Evolutionary conservation across 2,329 filamentous ascomycete genomes (phyloP).

Genomic region (Ascochyta lentis): DNA sequence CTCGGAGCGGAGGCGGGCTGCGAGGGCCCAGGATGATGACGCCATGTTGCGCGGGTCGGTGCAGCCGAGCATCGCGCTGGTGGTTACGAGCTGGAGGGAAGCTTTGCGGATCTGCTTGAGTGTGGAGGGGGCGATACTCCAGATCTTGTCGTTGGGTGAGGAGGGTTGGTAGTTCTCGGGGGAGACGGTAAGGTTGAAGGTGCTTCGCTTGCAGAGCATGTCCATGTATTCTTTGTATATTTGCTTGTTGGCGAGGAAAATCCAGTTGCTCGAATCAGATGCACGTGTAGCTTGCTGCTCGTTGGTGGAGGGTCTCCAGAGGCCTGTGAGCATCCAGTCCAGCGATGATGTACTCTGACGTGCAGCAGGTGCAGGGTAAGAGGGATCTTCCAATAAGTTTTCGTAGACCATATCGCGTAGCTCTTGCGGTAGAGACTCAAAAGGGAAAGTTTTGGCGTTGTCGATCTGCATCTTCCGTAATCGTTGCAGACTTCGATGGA

Average conservation of each 20-base stretch:
- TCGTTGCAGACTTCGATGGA: conserved; percentile 17
- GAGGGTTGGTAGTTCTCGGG: conserved; percentile 36
- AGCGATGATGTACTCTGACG: conserved; percentile 19
- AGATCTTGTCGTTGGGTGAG: conserved; percentile 25
- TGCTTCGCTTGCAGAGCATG: conserved; percentile 38
- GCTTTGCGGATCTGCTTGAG: conserved; percentile 35
- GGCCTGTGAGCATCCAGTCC: conserved; percentile 25
- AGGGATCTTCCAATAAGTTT: conserved; percentile 39
- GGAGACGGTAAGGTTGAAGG: conserved; percentile 43
- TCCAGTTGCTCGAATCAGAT: conserved; percentile 6
- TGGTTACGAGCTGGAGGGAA: conserved; percentile 42
- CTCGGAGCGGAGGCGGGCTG: conserved; percentile 34
- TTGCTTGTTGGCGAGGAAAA: conserved; percentile 27
- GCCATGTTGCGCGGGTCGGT: conserved; percentile 45
- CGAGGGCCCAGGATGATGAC: conserved; percentile 40
- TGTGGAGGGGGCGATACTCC: conserved; percentile 34
- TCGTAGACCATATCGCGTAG: conserved; percentile 44
- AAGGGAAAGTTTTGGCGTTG: conserved; percentile 33
- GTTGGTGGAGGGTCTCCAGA: neutral
- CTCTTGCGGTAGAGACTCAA: conserved; percentile 41
- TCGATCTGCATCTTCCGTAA: conserved; percentile 31
- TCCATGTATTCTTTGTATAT: conserved; percentile 45
- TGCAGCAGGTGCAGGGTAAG: conserved; percentile 33
- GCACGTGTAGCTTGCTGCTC: neutral
- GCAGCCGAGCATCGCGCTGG: conserved; percentile 46